Evolutionary conservation across 2,329 filamentous ascomycete species (phyloP), one percentile per base, ranked within the genome.

Genomic region (Fusarium buharicum): DNA sequence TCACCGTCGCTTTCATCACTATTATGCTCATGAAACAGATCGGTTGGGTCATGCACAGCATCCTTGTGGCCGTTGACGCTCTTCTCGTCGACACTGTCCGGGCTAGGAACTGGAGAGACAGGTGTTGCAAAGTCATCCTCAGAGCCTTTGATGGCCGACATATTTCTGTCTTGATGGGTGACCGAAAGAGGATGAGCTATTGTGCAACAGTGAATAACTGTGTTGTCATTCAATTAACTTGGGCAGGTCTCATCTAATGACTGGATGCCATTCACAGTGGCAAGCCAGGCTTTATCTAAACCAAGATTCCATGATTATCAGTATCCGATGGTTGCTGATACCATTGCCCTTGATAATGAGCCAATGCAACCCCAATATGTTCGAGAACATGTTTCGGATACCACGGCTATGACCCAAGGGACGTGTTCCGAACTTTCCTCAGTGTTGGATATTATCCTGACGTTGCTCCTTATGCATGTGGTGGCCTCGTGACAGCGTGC

Each of bases 1-100:
- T 77, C 74, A 17, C 70, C 73, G 4, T 77, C 74, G 28, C 72
- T 74, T 1, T 74, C 73, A 2, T 72, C 53, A 22, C 68, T 20
- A 13, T 24, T 20, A 4, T n/a, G n/a, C n/a, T 33, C 6, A 18
- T n/a, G 10, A 3, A 59, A 49, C 11, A 46, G 27, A 16, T 50
- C 47, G 11, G 56, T 47, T 4, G 44, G 16, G 3, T 34, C 30
- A 18, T 41, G 47, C 3, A 47, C 46, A 18, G 39, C 40, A 8
- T 51, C 39, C 13, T 62, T 53, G n/a, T 44, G 22, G 6, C n/a
- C 24, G 22, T 37, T 44, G 9, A 28, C 10, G 9, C 30, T 39
- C 48, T 68, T 68, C 55, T 68, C 64, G 8, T 68, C 59, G 34
- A 54, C 4, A 13, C 31, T 33, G 0, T 61, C 54, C 8, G 47